phyloP scores from a whole-genome alignment of 768 basidiomycete genomes.

The Leccinum aurantiacum region DNA sequence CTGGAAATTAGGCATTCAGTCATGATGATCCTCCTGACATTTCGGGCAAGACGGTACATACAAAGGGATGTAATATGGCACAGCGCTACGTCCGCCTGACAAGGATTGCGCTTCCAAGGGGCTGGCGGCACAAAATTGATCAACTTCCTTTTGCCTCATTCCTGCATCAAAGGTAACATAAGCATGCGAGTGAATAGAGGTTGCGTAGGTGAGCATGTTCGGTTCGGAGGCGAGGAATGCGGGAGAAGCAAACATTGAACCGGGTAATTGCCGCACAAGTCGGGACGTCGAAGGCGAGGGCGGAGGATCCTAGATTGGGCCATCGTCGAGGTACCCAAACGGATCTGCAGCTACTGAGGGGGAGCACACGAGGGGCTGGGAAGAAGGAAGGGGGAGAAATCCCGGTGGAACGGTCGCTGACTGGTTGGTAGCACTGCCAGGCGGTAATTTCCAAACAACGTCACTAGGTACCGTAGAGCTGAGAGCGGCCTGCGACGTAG shows the following conservation, averaged over 20 bases:
- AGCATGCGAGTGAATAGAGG: conserved; percentile 66
- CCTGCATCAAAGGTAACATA: conserved; percentile 89
- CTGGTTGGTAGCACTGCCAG: not conserved
- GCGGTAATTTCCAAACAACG: not conserved
- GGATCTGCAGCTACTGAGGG: conserved; percentile 43
- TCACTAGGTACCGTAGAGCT: not conserved
- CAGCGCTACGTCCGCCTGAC: conserved; percentile 47
- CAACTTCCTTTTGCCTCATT: conserved; percentile 80
- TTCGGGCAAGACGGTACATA: conserved; percentile 36
- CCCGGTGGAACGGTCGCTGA: conserved; percentile 19
- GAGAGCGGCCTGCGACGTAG: conserved; percentile 38
- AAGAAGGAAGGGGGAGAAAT: not conserved
- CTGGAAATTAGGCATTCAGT: conserved; percentile 37
- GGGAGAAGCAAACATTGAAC: conserved; percentile 36
- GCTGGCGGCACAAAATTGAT: conserved; percentile 68
- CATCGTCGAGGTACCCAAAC: conserved; percentile 57
- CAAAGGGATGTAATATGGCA: conserved; percentile 84
- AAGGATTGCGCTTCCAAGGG: conserved; percentile 60
- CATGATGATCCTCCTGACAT: not conserved
- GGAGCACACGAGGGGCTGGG: not conserved
- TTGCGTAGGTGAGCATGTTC: conserved; percentile 47
- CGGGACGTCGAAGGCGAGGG: conserved; percentile 24
- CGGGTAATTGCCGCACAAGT: conserved; percentile 24
- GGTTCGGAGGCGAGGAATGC: conserved; percentile 36
- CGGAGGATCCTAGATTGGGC: conserved; percentile 30